Conservation (phyloP, 2,329 filamentous ascomycete species). For the Helotiales sp. region DNA sequence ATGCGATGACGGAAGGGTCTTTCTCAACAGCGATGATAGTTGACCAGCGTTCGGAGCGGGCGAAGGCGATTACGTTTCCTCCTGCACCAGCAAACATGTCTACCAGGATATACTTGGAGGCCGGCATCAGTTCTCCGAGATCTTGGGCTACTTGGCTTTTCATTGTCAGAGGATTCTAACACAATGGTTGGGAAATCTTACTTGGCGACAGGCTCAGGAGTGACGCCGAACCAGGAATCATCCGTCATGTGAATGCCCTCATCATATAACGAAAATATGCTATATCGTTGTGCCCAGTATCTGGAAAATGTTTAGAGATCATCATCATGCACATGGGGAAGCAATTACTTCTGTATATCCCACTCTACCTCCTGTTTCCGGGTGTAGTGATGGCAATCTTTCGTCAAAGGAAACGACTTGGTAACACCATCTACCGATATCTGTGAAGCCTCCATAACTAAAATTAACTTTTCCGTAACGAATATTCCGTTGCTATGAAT, state of each 20-base stretch:
- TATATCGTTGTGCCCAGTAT: slow-evolving; percentile 88
- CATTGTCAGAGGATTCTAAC: slow-evolving; percentile 1
- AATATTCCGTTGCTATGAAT: no score
- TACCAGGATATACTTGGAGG: slow-evolving; percentile 52
- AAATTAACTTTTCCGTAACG: no score
- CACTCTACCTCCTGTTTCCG: slow-evolving; percentile 70
- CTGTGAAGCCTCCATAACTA: background rate
- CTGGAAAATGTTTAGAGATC: slow-evolving; percentile 43
- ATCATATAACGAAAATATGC: slow-evolving; percentile 85
- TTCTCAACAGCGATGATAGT: slow-evolving; percentile 88
- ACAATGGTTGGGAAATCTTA: slow-evolving; percentile 42
- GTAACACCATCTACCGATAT: background rate
- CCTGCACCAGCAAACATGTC: slow-evolving; percentile 92
- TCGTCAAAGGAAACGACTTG: slow-evolving; percentile 44
- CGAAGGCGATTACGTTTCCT: slow-evolving; percentile 94
- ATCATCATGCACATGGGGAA: background rate
- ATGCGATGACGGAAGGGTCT: slow-evolving; percentile 76
- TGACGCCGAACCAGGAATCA: slow-evolving; percentile 95
- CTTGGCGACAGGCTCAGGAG: slow-evolving; percentile 87
- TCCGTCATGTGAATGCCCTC: slow-evolving; percentile 88
- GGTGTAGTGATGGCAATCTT: slow-evolving; percentile 75
- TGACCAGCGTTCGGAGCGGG: slow-evolving; percentile 74
- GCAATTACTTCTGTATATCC: slow-evolving; percentile 77
- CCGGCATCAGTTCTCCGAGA: slow-evolving; percentile 48
- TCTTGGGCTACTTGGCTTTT: slow-evolving; percentile 73